Base-by-base conservation (phyloP, 2,329 filamentous ascomycete genomes). In the Alternaria tenuissima region DNA sequence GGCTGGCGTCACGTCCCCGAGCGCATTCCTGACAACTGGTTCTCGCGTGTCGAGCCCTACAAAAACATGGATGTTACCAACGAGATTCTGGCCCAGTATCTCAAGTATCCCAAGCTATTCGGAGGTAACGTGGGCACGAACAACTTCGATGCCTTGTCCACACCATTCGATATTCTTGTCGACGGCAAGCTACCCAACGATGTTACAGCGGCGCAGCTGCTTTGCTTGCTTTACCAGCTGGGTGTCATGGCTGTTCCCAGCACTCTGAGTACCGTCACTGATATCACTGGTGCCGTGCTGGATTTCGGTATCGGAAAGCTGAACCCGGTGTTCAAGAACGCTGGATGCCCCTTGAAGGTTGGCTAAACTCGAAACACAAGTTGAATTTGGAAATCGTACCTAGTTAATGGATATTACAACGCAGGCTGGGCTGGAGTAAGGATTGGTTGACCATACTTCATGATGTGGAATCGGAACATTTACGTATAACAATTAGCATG, bases 171-270 rank as follows among this genome's bases (percentile, higher is more conserved):
- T 14, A 64, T 72, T 18, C 81, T 83, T 57, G 41, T 71, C 61
- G 70, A 82, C 51, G 80, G 81, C 12, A 78, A 73, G 44, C 61
- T 82, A 12, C 60, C 66, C 5, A 61, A 68, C 26, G 61, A 55
- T 32, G 65, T 75, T 9, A 72, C 64, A 7, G 57, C 72, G 1
- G 58, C 57, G 3, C 73, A 76, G 30, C 62, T 78, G 1, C 32
- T 72, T 8, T 84, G 81, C 60, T 63, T 83, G 63, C 58, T 83
- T n/a, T 83, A 83, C 63, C 79, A 82, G 66, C 65, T 83, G 4
- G 73, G 68, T 1, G 80, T 78, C 2, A 69, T 76, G 30, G 62
- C 59, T 9, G 69, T 83, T 1, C 82, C 82, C 4, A 61, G 63
- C 4, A 67, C 59, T 14, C 26, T 73, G 57, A 65, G 61, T 11